Base-by-base conservation (phyloP, 129 eudicot species). In the Pulicaria dysenterica region DNA sequence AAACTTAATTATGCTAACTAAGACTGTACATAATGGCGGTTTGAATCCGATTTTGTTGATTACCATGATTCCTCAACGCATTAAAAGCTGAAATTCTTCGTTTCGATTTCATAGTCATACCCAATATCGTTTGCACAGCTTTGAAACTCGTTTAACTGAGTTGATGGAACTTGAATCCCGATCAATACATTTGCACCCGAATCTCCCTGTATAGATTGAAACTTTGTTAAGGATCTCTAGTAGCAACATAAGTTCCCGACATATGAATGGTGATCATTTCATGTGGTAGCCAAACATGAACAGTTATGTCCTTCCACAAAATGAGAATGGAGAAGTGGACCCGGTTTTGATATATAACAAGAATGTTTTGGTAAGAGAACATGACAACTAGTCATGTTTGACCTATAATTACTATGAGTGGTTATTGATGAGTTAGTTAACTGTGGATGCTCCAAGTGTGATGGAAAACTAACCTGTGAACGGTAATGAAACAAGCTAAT, bases 401-500 rank as follows among this genome's bases (percentile, higher is more conserved):
- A 2, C 31, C 31, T 24, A 24, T 24, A 24, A 24, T 24, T 24
- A 24, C 31, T 24, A 24, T 2, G 31, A 24, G 1, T 24, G 31
- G 31, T 24, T 24, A 24, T 24, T 24, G 31, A 24, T 24, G 31
- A 24, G 31, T 24, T 24, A 24, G 31, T 24, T 24, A 24, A 24
- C 31, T 24, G 31, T 2, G 31, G 2, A 24, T 24, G 31, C 31
- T 24, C 31, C 5, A 16, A 49, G 73, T 34, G 41, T 24, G 11
- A 4, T 39, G 37, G 53, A 57, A 50, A 75, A 24, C 38, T 55
- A 74, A 89, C 96, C 95, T 92, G 96, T 69, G 88, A 87, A 24
- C 98, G 96, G 45, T 92, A 92, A 76, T 92, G 98, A 64, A 92
- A 92, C 83, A 92, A 85, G 77, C 83, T 89, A 54, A 92, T 92